These are phyloP conservation scores for Cyclocybe cylindracea DNA, from an alignment of 768 basidiomycete genomes.

Conservation along the genomic window DNA sequence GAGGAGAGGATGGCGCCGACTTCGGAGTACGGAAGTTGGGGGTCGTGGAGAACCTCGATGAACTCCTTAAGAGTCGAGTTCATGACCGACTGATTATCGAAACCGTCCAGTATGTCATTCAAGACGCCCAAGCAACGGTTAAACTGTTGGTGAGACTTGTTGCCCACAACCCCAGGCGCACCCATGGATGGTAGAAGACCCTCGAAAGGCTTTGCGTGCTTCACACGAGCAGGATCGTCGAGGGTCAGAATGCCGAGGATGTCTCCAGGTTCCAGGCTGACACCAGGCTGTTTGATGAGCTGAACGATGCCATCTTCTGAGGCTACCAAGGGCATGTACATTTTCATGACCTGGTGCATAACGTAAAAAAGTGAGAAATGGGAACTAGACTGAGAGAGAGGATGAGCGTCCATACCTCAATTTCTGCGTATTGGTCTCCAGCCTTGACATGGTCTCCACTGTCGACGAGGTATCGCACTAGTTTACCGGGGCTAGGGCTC, in stretches of 20 bases:
- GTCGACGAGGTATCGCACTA: constrained; percentile 92
- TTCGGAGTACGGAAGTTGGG: constrained; percentile 89
- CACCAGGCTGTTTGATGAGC: constrained; percentile 97
- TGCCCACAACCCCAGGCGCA: constrained; percentile 80
- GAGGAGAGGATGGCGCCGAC: constrained; percentile 80
- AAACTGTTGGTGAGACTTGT: constrained; percentile 88
- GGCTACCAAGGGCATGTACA: constrained; percentile 98
- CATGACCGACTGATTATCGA: constrained; percentile 95
- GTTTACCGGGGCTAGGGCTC: constrained; percentile 95
- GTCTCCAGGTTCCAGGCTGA: constrained; percentile 94
- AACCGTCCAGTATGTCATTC: constrained; percentile 93
- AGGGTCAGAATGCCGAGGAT: constrained; percentile 96
- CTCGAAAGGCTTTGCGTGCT: constrained; percentile 98
- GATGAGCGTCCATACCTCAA: constrained; percentile 62
- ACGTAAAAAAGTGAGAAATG: constrained; percentile 6
- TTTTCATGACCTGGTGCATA: constrained; percentile 84
- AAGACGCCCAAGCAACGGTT: constrained; percentile 72
- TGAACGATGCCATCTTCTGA: constrained; percentile 93
- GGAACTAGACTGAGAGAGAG: background rate
- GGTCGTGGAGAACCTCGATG: constrained; percentile 75
- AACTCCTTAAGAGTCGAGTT: constrained; percentile 84
- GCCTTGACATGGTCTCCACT: constrained; percentile 97
- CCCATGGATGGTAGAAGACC: constrained; percentile 90
- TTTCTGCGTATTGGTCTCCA: constrained; percentile 97
- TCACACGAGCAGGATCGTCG: constrained; percentile 94